Evolutionary conservation across 805 yeast genomes (phyloP), one percentile per base, ranked within the genome.

Genomic region (Zygotorulaspora florentina): DNA sequence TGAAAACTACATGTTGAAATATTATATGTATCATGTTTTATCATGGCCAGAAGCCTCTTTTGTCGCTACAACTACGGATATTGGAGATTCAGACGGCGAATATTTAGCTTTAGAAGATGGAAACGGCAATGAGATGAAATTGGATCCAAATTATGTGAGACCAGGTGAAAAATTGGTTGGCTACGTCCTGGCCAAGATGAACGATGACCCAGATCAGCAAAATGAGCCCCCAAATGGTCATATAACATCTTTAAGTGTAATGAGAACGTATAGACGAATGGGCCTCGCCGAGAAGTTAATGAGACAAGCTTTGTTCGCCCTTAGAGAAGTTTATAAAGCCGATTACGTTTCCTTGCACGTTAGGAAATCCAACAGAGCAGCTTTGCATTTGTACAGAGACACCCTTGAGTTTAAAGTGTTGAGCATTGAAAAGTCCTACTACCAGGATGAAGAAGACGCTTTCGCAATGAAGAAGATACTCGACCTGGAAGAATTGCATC

Each of bases 11-110:
- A 83, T 86, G 53, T 71, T 90, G 66, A 89, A 90, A 66, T 93
- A 89, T 69, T 93, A 93, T 69, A 77, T 93, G 75, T 93, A 93
- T 67, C 99, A 93, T 67, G 77, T 88, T 8, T 70, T 91, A 42
- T 83, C 97, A 30, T 93, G 99, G 99, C 99, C 99, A 1, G 96
- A 91, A 64, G 95, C 95, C 11, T 87, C 96, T 34, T 93, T 83
- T 70, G 98, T 93, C 30, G 99, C 99, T 13, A 84, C 91, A 1
- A 83, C 93, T 1, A 79, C 83, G 23, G 85, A 79, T 52, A 30
- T 38, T 11, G 46, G 36, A n/a, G 53, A 46, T 23, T 39, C 47
- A 10, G 79, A 74, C 9, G 69, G 58, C 11, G 58, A 60, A 0
- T 61, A 58, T 7, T 43, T 55, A 13, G 50, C 59, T 35, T 16